Evolutionary conservation across 345 rosid genomes (phyloP).

Genomic region (Bruguiera sexangula): DNA sequence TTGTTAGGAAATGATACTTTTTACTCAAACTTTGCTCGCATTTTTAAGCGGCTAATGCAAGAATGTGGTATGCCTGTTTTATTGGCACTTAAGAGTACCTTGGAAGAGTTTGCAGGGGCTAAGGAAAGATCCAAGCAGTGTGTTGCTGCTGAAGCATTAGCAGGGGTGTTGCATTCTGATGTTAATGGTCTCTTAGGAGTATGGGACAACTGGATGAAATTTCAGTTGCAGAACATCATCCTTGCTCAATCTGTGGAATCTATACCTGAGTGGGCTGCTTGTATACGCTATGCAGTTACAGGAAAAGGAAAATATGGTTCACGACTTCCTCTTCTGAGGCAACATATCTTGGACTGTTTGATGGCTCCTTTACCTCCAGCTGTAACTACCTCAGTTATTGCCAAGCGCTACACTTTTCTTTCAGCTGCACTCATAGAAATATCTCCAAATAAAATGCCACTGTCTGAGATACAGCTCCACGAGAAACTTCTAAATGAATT

Average conservation of each 20-base stretch:
- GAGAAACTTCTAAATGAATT: constrained; percentile 66
- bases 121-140: constrained; percentile 98
- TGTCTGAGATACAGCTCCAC: constrained; percentile 69
- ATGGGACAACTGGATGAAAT: constrained; percentile 94
- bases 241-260: constrained; percentile 91
- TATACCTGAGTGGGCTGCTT: constrained; percentile 95
- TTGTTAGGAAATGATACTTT: constrained; percentile 85
- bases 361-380: constrained; percentile 72
- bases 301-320: constrained; percentile 96
- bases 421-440: constrained; percentile 85
- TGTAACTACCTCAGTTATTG: constrained; percentile 79
- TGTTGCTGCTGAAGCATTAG: constrained; percentile 97
- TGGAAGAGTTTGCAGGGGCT: constrained; percentile 81
- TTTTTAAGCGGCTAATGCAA: constrained; percentile 89
- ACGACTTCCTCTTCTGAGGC: constrained; percentile 71
- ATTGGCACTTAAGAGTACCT: constrained; percentile 55
- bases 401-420: constrained; percentile 93
- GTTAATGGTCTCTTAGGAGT: constrained; percentile 68
- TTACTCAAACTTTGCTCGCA: constrained; percentile 86
- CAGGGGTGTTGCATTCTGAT: constrained; percentile 90
- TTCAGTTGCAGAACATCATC: constrained; percentile 72
- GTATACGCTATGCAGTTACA: constrained; percentile 96
- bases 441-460: constrained; percentile 82
- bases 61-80: constrained; percentile 92
- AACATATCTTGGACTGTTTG: constrained; percentile 75